A percentile compares a stretch with the other conserved stretches of the same genome.
phyloP scores from a whole-genome alignment of 1,284 basidiomycete genomes.

The Puccinia coronata region DNA sequence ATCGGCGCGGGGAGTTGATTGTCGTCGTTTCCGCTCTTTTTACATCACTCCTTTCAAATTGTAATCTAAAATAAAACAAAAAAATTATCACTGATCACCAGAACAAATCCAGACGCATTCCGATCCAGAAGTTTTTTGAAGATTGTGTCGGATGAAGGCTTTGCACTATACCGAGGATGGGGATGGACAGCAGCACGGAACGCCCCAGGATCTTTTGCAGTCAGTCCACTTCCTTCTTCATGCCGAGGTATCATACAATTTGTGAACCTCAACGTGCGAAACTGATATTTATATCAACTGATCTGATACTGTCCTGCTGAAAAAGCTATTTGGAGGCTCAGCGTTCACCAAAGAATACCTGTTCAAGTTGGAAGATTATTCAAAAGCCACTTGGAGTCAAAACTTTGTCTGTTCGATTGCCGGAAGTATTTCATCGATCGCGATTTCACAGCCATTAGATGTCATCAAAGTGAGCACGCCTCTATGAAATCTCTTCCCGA shows the following conservation, averaged over 20 bases:
- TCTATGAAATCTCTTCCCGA: neutral
- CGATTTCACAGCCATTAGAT: slow-evolving; percentile 92
- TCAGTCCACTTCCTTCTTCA: neutral
- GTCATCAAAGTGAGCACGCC: slow-evolving; percentile 69
- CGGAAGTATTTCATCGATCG: slow-evolving; percentile 92
- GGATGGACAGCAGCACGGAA: slow-evolving; percentile 99
- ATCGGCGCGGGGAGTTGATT: neutral
- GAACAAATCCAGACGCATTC: slow-evolving; percentile 90
- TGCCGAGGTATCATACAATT: neutral
- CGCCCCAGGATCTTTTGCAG: slow-evolving; percentile 88
- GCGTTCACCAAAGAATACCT: slow-evolving; percentile 91
- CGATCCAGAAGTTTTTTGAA: slow-evolving; percentile 84
- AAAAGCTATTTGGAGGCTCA: slow-evolving; percentile 82
- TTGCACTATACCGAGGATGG: slow-evolving; percentile 86
- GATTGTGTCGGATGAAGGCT: slow-evolving; percentile 87
- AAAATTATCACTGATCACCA: slow-evolving; percentile 15
- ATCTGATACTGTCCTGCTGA: neutral
- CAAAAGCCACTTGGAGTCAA: slow-evolving; percentile 88
- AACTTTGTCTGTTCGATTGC: slow-evolving; percentile 77
- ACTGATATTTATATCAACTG: neutral
- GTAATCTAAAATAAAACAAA: neutral
- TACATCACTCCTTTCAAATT: neutral
- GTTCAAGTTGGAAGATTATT: slow-evolving; percentile 84
- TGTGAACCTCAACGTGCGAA: neutral
- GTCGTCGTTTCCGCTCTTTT: neutral